A percentile compares a stretch with the other conserved stretches of the same genome.
These are phyloP conservation scores for Nannizziopsis arthrosporioides DNA, from an alignment of 2,329 filamentous ascomycete genomes.

Conservation along the genomic window DNA sequence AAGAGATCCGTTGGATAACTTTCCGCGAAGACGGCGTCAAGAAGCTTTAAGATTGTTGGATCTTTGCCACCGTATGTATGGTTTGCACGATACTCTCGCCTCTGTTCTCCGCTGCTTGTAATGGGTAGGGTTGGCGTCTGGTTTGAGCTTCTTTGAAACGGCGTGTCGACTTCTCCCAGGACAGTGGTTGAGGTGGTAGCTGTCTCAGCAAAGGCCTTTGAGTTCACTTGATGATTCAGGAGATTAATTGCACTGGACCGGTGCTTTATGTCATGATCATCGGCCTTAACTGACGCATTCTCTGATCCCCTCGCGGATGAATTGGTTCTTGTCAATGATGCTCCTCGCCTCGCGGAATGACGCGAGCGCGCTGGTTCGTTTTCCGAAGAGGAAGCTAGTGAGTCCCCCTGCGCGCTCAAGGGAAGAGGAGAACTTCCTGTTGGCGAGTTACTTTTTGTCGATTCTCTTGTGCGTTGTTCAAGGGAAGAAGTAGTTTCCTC, in stretches of 20 bases:
- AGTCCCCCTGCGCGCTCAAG: constrained; percentile 23
- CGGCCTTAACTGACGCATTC: constrained; percentile 18
- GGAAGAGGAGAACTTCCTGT: constrained; percentile 26
- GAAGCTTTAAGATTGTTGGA: constrained; percentile 48
- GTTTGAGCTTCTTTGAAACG: constrained; percentile 31
- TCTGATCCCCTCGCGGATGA: constrained; percentile 19
- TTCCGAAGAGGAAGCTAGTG: constrained; percentile 28
- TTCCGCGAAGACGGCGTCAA: constrained; percentile 72
- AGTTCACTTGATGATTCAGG: constrained; percentile 45
- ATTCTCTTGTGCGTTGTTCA: constrained; percentile 21
- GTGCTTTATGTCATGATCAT: constrained; percentile 22
- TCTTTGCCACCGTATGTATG: constrained; percentile 80
- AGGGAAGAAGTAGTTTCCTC: constrained; percentile 17
- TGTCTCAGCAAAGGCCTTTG: constrained; percentile 54
- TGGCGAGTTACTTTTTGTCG: constrained; percentile 15
- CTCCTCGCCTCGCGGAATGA: constrained; percentile 20
- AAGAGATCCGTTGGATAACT: constrained; percentile 49
- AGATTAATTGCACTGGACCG: constrained; percentile 49
- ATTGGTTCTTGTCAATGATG: constrained; percentile 20
- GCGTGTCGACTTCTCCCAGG: constrained; percentile 51
- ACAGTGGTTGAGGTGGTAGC: constrained; percentile 53
- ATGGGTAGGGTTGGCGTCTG: constrained; percentile 26
- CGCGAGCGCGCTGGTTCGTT: constrained; percentile 24
- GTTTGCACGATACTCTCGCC: constrained; percentile 46
- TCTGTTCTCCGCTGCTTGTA: constrained; percentile 15